Evolutionary conservation across 768 basidiomycete genomes (phyloP).

Genomic region (Mycena vitilis): DNA sequence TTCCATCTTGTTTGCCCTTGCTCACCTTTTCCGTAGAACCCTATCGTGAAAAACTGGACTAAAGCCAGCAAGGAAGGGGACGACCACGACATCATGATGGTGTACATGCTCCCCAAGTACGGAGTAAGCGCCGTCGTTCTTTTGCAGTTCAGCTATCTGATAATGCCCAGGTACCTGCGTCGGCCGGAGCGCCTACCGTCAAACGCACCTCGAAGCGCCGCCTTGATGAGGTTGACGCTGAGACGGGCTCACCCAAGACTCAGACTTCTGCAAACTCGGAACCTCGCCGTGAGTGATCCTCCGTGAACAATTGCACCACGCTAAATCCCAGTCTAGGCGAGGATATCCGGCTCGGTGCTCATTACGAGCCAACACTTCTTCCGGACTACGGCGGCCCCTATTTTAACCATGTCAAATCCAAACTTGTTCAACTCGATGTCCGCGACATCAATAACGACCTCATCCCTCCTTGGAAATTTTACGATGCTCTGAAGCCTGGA

Average conservation of each 20-base stretch:
- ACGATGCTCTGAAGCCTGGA: background rate
- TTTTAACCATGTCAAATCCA: background rate
- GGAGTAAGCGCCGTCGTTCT: background rate
- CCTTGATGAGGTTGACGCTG: background rate
- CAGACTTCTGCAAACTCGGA: too few relatives aligned
- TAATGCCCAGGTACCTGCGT: background rate
- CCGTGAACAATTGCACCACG: too few relatives aligned
- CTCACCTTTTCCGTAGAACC: too few relatives aligned
- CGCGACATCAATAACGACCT: conserved; percentile 1
- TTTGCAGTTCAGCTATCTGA: too few relatives aligned
- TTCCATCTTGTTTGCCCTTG: too few relatives aligned
- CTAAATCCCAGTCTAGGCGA: background rate
- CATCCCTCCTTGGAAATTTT: conserved; percentile 3
- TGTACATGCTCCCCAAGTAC: conserved; percentile 5
- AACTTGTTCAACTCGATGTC: background rate
- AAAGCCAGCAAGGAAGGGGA: too few relatives aligned
- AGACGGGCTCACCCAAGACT: background rate
- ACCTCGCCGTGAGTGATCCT: background rate
- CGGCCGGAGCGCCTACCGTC: background rate
- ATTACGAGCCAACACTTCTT: background rate
- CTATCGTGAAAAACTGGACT: too few relatives aligned
- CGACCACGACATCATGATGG: too few relatives aligned
- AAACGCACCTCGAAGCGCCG: background rate
- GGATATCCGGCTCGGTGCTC: background rate
- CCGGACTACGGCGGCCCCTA: background rate